Percentiles rank a stretch among this genome's conserved stretches.
Evolutionary conservation across 805 yeast genomes (phyloP).

Genomic region (Yarrowia osloensis): DNA sequence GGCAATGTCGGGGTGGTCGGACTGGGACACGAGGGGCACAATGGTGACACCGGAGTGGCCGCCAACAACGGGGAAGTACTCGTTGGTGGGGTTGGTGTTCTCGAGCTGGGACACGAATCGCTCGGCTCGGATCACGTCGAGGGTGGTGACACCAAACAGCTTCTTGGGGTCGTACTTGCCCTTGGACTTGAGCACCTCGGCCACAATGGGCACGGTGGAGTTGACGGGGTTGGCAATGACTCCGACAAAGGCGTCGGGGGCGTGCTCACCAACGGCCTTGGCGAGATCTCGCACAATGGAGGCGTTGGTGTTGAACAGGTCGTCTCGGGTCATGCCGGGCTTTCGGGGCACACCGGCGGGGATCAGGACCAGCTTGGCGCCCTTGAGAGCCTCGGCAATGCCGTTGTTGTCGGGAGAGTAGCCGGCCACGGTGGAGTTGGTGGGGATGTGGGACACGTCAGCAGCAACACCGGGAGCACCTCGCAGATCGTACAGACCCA

Average conservation of each 20-base stretch:
- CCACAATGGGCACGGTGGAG: conserved; percentile 88
- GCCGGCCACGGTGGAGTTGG: conserved; percentile 61
- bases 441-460: conserved; percentile 80
- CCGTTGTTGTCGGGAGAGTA: conserved; percentile 66
- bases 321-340: conserved; percentile 95
- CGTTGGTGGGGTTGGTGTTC: conserved; percentile 47
- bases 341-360: conserved; percentile 94
- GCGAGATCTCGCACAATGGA: conserved; percentile 75
- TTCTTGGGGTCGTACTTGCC: conserved; percentile 70
- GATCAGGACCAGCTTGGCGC: conserved; percentile 82
- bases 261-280: conserved; percentile 66
- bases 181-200: conserved; percentile 69
- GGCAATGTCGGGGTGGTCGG: conserved; percentile 45
- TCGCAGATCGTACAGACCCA: conserved; percentile 83
- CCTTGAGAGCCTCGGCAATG: conserved; percentile 66
- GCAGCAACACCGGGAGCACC: conserved; percentile 85
- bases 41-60: conserved; percentile 96
- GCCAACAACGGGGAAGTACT: conserved; percentile 75
- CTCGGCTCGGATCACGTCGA: conserved; percentile 86
- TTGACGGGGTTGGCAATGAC: conserved; percentile 93
- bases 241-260: conserved; percentile 75
- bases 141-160: conserved; percentile 84
- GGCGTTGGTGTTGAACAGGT: conserved; percentile 80
- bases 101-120: conserved; percentile 50
- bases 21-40: conserved; percentile 72